Conservation (phyloP, 2,329 filamentous ascomycete species). For the Sporothrix phasma region DNA sequence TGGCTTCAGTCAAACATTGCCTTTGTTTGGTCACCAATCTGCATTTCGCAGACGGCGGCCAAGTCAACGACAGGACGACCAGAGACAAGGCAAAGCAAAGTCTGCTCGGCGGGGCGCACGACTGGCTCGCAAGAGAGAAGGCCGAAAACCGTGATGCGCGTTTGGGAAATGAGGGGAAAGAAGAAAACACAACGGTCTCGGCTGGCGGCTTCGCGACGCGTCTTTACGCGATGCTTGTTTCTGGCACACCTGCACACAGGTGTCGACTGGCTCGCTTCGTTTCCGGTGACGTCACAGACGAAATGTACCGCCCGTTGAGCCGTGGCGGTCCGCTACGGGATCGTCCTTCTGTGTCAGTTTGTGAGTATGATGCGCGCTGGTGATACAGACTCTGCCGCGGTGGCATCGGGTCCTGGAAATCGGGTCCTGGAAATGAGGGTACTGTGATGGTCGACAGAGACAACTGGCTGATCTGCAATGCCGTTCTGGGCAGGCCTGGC, state of each 20-base stretch:
- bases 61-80: neutral
- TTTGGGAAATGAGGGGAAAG: neutral
- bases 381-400: neutral
- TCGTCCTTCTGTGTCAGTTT: neutral
- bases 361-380: neutral
- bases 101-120: neutral
- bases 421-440: too few species aligned
- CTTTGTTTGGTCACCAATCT: neutral
- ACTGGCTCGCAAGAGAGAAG: neutral
- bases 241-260: neutral
- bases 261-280: neutral
- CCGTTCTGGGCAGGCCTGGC: neutral
- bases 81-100: too few species aligned
- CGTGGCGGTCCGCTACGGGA: neutral
- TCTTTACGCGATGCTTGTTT: neutral
- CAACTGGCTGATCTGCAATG: neutral
- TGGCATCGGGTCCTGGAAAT: neutral
- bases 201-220: neutral
- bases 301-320: neutral
- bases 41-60: neutral
- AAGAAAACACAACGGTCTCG: neutral
- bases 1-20: neutral
- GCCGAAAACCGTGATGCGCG: neutral
- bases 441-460: neutral
- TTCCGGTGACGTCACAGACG: constrained; percentile 1